A percentile compares a stretch with the other conserved stretches of the same genome.
Evolutionary conservation across 164 flowering plant genomes (phyloP).

Genomic region (Dillenia turbinata): DNA sequence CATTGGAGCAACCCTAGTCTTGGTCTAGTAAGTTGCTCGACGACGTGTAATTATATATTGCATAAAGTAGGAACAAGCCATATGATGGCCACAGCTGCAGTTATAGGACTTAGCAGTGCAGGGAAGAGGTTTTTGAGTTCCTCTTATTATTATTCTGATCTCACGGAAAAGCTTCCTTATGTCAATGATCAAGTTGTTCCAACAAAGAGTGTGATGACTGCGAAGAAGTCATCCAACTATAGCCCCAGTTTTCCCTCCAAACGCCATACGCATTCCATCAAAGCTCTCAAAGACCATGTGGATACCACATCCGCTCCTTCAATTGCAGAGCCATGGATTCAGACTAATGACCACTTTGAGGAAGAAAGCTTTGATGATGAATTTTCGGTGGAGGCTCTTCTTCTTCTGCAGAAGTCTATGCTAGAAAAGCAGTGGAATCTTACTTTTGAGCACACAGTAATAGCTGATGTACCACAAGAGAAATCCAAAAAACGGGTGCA

Average conservation of each 20-base stretch:
- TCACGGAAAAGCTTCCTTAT: constrained; percentile 46
- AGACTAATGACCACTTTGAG: constrained; percentile 23
- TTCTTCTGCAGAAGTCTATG: constrained; percentile 84
- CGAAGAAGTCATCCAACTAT: constrained; percentile 48
- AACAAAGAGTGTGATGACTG: constrained; percentile 33
- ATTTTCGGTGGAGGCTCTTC: constrained; percentile 64
- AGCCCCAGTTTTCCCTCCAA: constrained; percentile 38
- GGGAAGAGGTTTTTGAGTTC: constrained; percentile 79
- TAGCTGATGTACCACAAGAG: constrained; percentile 14
- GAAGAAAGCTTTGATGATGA: constrained; percentile 38
- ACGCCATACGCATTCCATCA: constrained; percentile 34
- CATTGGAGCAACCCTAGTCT: neutral
- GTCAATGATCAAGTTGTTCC: constrained; percentile 36
- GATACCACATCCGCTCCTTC: constrained; percentile 35
- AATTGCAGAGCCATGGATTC: constrained; percentile 27
- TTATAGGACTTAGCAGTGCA: constrained; percentile 57
- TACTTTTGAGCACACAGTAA: constrained; percentile 38
- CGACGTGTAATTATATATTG: constrained; percentile 20
- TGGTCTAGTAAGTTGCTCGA: constrained; percentile 7
- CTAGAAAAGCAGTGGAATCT: constrained; percentile 91
- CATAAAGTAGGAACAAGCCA: constrained; percentile 16
- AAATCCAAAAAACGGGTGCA: constrained; percentile 24
- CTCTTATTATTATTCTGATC: constrained; percentile 53
- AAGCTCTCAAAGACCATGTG: constrained; percentile 60
- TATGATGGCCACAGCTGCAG: constrained; percentile 79